phyloP scores from a whole-genome alignment of 1,284 basidiomycete genomes.

The Tilletia setariae region DNA sequence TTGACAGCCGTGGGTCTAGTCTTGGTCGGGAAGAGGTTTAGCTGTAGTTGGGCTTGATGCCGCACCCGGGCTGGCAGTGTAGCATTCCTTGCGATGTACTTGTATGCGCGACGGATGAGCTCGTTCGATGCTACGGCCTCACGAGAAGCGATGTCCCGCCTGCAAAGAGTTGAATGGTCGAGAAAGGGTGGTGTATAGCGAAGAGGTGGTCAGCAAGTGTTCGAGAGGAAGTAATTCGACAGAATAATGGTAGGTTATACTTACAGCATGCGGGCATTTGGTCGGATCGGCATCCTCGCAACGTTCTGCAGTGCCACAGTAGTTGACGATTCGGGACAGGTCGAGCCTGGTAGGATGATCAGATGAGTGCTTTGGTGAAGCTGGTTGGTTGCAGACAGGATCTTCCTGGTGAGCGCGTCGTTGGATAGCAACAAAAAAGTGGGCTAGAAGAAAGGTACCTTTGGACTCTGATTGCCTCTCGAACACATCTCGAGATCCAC shows the following conservation, averaged over 20 bases:
- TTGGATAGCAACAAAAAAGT: neutral
- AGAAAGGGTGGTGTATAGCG: neutral
- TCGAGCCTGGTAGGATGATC: no score
- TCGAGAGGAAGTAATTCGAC: no score
- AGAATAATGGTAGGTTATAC: conserved; percentile 16
- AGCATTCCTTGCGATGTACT: conserved; percentile 52
- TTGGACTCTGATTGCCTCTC: neutral
- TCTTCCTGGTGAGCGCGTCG: neutral
- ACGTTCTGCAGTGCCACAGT: no score
- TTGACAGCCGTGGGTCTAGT: conserved; percentile 79
- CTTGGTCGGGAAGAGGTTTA: conserved; percentile 80
- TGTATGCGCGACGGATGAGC: conserved; percentile 50
- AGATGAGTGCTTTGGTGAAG: no score
- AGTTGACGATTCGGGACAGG: no score
- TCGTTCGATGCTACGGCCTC: conserved; percentile 52
- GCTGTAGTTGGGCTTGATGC: conserved; percentile 90
- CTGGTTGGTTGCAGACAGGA: neutral
- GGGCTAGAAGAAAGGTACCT: no score
- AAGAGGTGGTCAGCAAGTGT: neutral
- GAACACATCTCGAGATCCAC: neutral
- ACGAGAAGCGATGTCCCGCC: conserved; percentile 51
- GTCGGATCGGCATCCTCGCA: conserved; percentile 34
- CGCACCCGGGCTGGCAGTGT: conserved; percentile 65
- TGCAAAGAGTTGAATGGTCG: conserved; percentile 16
- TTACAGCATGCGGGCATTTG: conserved; percentile 41